Evolutionary conservation across 2,329 filamentous ascomycete genomes (phyloP), one percentile per base, ranked within the genome.

Genomic region (Venturia oleaginea): DNA sequence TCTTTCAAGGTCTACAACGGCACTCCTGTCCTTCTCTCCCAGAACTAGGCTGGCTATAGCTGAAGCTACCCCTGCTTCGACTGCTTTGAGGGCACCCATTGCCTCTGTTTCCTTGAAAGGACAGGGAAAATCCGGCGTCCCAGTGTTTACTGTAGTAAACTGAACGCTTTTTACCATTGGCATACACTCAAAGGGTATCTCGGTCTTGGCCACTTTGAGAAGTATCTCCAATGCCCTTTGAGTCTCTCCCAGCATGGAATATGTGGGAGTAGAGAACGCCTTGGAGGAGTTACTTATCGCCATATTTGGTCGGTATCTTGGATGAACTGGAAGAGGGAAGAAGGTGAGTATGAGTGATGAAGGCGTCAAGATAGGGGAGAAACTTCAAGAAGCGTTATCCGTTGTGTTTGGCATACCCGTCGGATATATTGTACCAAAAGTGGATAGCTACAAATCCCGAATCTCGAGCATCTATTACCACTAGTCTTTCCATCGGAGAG

Each of bases 1-100:
- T 68, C 77, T 78, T 68, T 82, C 83, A n/a, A 83, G 70, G 67
- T 84, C 79, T 32, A 86, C 77, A 32, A 75, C 74, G 64, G 84
- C 80, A 59, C 73, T 74, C 57, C 79, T 76, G 43, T 71, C 67
- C 48, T 70, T 67, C 30, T 72, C 67, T n/a, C 78, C 80, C 70
- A 79, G 79, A 59, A 79, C 76, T 32, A 87, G 72, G 70, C 86
- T 78, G 11, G 81, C 83, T 66, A 89, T 80, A 1, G 82, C 80
- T n/a, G 81, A 81, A 3, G 83, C 84, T n/a, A 84, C 77, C 46
- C 81, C 79, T 5, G 81, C 85, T 69, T 87, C 85, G 6, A 86
- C 75, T 6, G 80, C 84, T 70, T 86, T 86, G 67, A 87, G 74
- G 3, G 84, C 80, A 8, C 79, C 78, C 13, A 80, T 74, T 1